Base-by-base conservation (phyloP, 495 filamentous ascomycete genomes). In the Chaetomium cochliodes region DNA sequence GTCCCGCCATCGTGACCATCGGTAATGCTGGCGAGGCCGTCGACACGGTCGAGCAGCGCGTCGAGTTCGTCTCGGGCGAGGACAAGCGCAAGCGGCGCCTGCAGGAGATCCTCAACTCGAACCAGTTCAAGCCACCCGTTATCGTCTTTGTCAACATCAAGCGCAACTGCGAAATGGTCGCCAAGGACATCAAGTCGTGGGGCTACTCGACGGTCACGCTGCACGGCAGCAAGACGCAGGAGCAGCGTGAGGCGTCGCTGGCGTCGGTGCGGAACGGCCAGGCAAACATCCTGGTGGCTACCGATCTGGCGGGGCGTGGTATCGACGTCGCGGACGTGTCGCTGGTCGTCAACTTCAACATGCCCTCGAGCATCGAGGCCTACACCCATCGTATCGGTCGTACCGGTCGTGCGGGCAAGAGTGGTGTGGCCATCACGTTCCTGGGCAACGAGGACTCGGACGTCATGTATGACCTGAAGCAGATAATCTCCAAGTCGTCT, bases 91-190 rank as follows among this genome's bases (percentile, higher is more conserved):
- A 99, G 89, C 97, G 96, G 78, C 90, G 94, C 13, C 87, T 99
- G 20, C 85, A 87, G 65, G 93, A 99, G 69, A 93, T 99, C 56
- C 88, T 99, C 53, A 83, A 82, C 33, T 92, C 90, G 0, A 82
- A 89, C 69, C 91, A 97, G 65, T 98, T 96, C 79, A 82, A 84
- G 5, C 88, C 96, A 0, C 94, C 94, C 23, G 93, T 99, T 76
- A 98, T 99, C 73, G 94, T 98, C 58, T 99, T 99, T 73, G 94
- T 99, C 84, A 99, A 99, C 76, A 97, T 98, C 88, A 99, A 98
- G 77, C 91, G 93, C 65, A 98, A 98, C 80, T 97, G 92, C 80
- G 94, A 99, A 75, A 92, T 93, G 60, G 88, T 99, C 37, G 94
- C 94, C 1, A 84, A 91, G 63, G 93, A 98, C 72, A 94, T 99